Conservation (phyloP, 352 stramenopile genomes). For the Phytophthora sp. region DNA sequence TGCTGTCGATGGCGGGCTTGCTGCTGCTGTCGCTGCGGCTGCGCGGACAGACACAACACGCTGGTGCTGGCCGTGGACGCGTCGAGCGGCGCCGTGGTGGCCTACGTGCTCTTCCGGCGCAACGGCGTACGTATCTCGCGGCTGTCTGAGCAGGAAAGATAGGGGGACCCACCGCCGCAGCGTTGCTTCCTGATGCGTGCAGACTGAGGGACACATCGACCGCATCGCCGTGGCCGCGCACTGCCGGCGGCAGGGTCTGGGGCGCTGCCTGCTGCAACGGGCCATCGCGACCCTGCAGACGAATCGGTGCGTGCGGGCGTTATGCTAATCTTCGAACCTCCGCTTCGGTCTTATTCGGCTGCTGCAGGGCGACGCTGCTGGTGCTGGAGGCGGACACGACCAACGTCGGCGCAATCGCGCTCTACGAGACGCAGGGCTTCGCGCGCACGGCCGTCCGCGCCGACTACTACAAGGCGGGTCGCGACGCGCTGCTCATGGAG, state of each 20-base stretch:
- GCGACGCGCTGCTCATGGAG: slow-evolving; percentile 50
- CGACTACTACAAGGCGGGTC: slow-evolving; percentile 53
- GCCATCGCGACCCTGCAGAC: slow-evolving; percentile 36
- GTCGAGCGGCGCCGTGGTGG: slow-evolving; percentile 18
- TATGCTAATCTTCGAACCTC: neutral
- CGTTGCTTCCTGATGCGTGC: neutral
- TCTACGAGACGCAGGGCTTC: slow-evolving; percentile 54
- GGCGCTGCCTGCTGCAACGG: slow-evolving; percentile 33
- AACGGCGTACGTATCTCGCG: slow-evolving; percentile 50
- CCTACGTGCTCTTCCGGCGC: slow-evolving; percentile 54
- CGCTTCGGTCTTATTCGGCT: slow-evolving; percentile 7
- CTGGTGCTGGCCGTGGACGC: slow-evolving; percentile 41
- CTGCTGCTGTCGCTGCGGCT: too few species aligned
- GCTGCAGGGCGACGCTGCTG: slow-evolving; percentile 25
- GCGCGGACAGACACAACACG: slow-evolving; percentile 38
- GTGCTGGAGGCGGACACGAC: slow-evolving; percentile 41
- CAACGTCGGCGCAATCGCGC: slow-evolving; percentile 36
- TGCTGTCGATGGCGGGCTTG: too few species aligned
- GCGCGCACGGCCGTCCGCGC: slow-evolving; percentile 19
- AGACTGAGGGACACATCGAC: slow-evolving; percentile 50
- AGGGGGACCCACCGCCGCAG: too few species aligned
- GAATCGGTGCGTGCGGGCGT: slow-evolving; percentile 25
- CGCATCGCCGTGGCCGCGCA: slow-evolving; percentile 50
- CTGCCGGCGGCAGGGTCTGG: slow-evolving; percentile 37
- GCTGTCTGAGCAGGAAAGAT: neutral